Evolutionary conservation across 345 rosid genomes (phyloP).

Genomic region (Boechera stricta): DNA sequence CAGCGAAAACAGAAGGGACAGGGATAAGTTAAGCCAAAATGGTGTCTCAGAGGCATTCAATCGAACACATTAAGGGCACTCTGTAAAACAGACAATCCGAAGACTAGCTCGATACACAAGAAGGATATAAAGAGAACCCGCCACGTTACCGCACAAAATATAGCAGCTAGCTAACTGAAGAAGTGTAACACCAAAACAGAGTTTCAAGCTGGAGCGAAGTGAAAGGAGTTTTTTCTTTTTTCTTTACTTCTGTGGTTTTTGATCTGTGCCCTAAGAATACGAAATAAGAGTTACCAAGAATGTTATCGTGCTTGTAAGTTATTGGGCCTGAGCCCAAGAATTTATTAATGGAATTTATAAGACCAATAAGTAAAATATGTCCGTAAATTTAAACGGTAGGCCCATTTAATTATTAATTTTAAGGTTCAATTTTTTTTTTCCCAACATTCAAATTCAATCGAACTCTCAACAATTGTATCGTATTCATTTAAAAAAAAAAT

Average conservation of each 20-base stretch:
- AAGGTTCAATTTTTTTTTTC: too few species aligned
- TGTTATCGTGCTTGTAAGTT: not conserved
- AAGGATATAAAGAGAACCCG: not conserved
- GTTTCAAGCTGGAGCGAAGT: not conserved
- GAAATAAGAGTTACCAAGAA: not conserved
- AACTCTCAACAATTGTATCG: too few species aligned
- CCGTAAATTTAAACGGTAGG: not conserved
- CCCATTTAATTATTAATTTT: conserved; percentile 3
- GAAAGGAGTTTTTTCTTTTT: not conserved
- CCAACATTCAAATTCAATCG: too few species aligned
- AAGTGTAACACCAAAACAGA: not conserved
- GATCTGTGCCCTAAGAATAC: conserved; percentile 23
- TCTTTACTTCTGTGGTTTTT: not conserved
- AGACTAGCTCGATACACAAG: not conserved
- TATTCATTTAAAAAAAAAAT: too few species aligned
- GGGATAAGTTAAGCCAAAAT: not conserved
- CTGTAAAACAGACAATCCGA: not conserved
- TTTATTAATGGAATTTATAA: not conserved
- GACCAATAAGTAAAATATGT: not conserved
- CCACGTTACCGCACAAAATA: not conserved
- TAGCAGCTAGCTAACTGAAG: conserved; percentile 8
- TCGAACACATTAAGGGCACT: conserved; percentile 35
- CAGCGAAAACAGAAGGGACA: not conserved
- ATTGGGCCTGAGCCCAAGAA: conserved; percentile 21
- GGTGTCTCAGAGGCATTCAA: conserved; percentile 30